Conservation (phyloP, 1,284 basidiomycete genomes). For the Farysia itapuensis region DNA sequence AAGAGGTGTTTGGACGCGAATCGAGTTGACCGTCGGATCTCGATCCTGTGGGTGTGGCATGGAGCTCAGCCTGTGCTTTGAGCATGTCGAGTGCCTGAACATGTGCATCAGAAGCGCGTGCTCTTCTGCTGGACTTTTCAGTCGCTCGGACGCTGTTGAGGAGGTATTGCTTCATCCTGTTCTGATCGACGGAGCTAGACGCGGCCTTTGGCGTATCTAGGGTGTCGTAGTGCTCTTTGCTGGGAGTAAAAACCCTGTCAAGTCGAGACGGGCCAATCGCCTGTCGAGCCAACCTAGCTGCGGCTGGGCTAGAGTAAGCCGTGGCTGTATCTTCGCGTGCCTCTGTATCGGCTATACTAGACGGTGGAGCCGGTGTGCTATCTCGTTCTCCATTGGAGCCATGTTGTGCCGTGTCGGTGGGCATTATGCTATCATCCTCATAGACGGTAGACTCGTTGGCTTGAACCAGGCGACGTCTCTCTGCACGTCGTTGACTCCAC, state of each 20-base stretch:
- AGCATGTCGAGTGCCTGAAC: constrained; percentile 24
- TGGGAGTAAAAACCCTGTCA: neutral
- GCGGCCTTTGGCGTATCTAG: constrained; percentile 20
- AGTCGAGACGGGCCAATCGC: neutral
- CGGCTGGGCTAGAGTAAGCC: constrained; percentile 35
- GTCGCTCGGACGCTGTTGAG: constrained; percentile 41
- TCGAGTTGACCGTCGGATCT: constrained; percentile 15
- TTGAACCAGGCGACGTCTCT: constrained; percentile 20
- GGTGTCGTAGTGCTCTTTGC: neutral
- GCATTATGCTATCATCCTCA: constrained; percentile 10
- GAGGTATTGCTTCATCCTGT: constrained; percentile 38
- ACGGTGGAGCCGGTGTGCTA: neutral
- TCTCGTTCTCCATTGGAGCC: neutral
- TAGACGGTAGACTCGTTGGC: constrained; percentile 24
- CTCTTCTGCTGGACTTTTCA: constrained; percentile 7
- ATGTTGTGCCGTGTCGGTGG: constrained; percentile 1
- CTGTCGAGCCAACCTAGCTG: constrained; percentile 29
- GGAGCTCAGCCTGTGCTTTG: constrained; percentile 27
- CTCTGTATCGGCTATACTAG: neutral
- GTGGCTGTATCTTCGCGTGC: constrained; percentile 26
- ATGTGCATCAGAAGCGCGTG: constrained; percentile 23
- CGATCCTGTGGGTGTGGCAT: constrained; percentile 12
- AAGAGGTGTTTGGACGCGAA: constrained; percentile 5
- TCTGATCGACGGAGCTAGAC: constrained; percentile 13
- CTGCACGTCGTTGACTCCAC: constrained; percentile 18